Conservation (phyloP, 768 basidiomycete genomes). For the Russula dissimulans region DNA sequence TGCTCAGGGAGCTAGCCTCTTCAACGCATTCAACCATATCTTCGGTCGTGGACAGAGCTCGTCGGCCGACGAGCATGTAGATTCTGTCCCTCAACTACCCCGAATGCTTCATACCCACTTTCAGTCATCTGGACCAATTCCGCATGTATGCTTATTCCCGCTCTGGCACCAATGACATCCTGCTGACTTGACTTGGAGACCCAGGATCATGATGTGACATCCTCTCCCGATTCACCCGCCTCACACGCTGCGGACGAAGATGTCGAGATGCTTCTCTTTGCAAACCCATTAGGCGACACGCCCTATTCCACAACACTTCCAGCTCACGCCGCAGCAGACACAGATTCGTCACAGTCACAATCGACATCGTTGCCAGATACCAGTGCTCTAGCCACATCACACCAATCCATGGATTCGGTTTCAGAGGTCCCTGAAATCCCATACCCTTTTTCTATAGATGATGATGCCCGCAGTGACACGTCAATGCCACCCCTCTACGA, state of each 20-base stretch:
- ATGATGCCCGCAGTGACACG: slow-evolving; percentile 11
- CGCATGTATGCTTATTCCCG: neutral
- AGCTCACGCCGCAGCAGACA: neutral
- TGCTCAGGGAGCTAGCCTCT: neutral
- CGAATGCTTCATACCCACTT: neutral
- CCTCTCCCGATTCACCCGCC: neutral
- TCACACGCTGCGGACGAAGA: neutral
- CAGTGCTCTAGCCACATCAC: neutral
- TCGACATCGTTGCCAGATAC: neutral
- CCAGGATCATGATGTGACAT: neutral
- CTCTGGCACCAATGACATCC: neutral
- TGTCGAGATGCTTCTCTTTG: slow-evolving; percentile 1
- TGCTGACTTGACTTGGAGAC: slow-evolving; percentile 2
- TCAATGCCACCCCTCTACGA: slow-evolving; percentile 14
- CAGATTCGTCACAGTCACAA: slow-evolving; percentile 1
- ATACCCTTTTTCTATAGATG: neutral
- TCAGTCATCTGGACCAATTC: neutral
- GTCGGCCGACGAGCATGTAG: neutral
- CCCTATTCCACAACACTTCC: neutral
- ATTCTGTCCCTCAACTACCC: neutral
- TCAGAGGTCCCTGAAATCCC: neutral
- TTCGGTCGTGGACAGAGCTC: slow-evolving; percentile 7
- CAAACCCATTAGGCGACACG: neutral
- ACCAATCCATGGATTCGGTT: neutral
- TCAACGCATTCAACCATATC: neutral